These are phyloP conservation scores for Glonium stellatum DNA, from an alignment of 495 filamentous ascomycete genomes.

Conservation along the genomic window DNA sequence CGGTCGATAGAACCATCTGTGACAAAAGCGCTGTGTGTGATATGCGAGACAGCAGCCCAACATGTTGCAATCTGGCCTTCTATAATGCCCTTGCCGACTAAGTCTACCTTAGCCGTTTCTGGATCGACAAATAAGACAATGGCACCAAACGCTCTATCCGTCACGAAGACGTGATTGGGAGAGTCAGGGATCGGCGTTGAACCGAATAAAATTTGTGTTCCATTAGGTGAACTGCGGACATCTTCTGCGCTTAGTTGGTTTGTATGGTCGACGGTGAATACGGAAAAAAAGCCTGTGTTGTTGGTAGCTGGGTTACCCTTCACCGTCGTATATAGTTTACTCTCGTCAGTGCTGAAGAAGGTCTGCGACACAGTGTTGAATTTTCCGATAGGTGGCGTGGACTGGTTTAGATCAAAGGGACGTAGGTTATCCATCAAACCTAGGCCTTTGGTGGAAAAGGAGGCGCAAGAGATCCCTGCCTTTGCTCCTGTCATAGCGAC, in stretches of 20 bases:
- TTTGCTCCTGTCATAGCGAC: constrained; percentile 48
- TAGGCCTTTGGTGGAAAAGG: constrained; percentile 38
- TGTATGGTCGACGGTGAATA: constrained; percentile 36
- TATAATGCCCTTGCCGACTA: constrained; percentile 31
- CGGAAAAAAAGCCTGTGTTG: constrained; percentile 49
- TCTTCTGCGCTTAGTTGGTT: constrained; percentile 26
- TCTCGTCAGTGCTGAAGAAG: constrained; percentile 50
- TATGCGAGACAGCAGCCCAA: constrained; percentile 43
- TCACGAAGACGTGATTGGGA: constrained; percentile 41
- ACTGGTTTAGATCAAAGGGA: constrained; percentile 43
- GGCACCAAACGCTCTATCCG: constrained; percentile 51
- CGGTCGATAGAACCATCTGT: constrained; percentile 46
- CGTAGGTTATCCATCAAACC: constrained; percentile 40
- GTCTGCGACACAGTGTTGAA: constrained; percentile 49
- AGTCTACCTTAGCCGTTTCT: not conserved
- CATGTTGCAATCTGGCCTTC: constrained; percentile 49
- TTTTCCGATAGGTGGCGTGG: constrained; percentile 49
- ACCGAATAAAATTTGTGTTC: constrained; percentile 52
- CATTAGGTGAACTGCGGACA: constrained; percentile 27
- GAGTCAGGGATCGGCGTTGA: constrained; percentile 39
- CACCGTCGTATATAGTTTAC: constrained; percentile 46
- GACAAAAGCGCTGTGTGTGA: constrained; percentile 47
- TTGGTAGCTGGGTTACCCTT: constrained; percentile 49
- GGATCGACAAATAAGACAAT: constrained; percentile 39
- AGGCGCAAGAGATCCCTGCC: constrained; percentile 49